Evolutionary conservation across 441 rosid species (phyloP), one percentile per base, ranked within the genome.

Genomic region (Populus hybrid): DNA sequence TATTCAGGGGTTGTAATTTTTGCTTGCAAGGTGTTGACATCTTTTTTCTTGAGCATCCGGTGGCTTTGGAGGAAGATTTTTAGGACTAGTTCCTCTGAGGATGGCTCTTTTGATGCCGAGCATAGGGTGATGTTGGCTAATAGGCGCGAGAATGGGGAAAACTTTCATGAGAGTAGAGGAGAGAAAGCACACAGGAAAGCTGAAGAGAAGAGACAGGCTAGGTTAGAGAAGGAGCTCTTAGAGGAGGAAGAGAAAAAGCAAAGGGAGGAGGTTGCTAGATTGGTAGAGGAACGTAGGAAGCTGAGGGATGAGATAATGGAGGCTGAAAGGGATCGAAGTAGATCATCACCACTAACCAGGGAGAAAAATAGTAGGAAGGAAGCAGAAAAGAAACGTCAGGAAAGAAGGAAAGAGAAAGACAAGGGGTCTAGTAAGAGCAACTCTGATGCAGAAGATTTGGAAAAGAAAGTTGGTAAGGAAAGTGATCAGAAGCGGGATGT

Each of bases 171-270:
- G 85, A 93, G 92, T 81, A 93, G 90, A 87, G 83, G 88, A 40
- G 99, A 95, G 74, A 95, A 91, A 80, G 97, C 99, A 42, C 95
- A 98, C n/a, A 88, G 98, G 83, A 95, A 95, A 83, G 99, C 99
- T 59, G 98, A 95, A 81, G 99, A 95, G 87, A 95, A 88, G 88
- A 91, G 94, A 87, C 98, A 93, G 80, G 99, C 99, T 80, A 90
- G 99, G 89, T 79, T 93, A 69, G 99, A 95, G 76, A 92, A 84
- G 81, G 98, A 95, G 82, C 90, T 85, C 81, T 80, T 86, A 82
- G 99, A 95, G 87, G 98, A 93, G 83, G 99, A 93, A 83, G 99
- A 95, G 83, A 89, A 90, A 82, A 93, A 92, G 88, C 99, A 92
- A 84, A 85, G 97, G 80, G 99, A 92, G 85, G 99, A 95, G 86